Evolutionary conservation across 2,329 filamentous ascomycete genomes (phyloP).

Genomic region (Gyromitra esculenta): DNA sequence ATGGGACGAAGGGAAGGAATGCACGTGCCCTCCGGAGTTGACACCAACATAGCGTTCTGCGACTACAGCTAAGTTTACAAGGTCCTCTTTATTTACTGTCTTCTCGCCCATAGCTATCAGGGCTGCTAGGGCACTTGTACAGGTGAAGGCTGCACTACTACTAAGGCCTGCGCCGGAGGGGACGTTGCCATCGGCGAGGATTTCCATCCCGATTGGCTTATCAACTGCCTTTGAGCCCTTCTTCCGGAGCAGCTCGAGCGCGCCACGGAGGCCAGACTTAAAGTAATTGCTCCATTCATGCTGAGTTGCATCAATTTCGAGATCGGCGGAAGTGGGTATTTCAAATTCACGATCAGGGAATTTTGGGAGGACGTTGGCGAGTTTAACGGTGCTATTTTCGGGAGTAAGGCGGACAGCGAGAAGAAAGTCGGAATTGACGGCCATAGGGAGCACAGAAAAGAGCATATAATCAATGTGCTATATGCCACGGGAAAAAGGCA

Average conservation of each 20-base stretch:
- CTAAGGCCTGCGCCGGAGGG: constrained; percentile 91
- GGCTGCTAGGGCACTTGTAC: constrained; percentile 85
- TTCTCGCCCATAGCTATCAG: constrained; percentile 84
- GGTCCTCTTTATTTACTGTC: constrained; percentile 84
- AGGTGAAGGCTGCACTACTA: constrained; percentile 93
- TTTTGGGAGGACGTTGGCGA: constrained; percentile 80
- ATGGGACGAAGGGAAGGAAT: background rate
- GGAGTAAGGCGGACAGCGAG: constrained; percentile 73
- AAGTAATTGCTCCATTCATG: constrained; percentile 99
- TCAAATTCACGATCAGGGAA: constrained; percentile 80
- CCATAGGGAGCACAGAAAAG: constrained; percentile 95
- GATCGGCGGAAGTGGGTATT: constrained; percentile 69
- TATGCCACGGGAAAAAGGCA: background rate
- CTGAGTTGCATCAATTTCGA: constrained; percentile 84
- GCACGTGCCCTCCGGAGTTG: constrained; percentile 85
- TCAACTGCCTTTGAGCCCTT: constrained; percentile 69
- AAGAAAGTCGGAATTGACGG: constrained; percentile 88
- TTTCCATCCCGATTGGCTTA: constrained; percentile 79
- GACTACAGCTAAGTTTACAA: constrained; percentile 92
- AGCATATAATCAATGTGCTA: constrained; percentile 96
- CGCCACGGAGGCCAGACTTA: constrained; percentile 86
- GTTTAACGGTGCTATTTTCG: constrained; percentile 72
- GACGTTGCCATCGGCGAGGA: constrained; percentile 90
- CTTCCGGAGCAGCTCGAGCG: constrained; percentile 78
- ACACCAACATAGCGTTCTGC: constrained; percentile 94